Conservation (phyloP, 2,329 filamentous ascomycete species). For the Paecilomyces niveus region DNA sequence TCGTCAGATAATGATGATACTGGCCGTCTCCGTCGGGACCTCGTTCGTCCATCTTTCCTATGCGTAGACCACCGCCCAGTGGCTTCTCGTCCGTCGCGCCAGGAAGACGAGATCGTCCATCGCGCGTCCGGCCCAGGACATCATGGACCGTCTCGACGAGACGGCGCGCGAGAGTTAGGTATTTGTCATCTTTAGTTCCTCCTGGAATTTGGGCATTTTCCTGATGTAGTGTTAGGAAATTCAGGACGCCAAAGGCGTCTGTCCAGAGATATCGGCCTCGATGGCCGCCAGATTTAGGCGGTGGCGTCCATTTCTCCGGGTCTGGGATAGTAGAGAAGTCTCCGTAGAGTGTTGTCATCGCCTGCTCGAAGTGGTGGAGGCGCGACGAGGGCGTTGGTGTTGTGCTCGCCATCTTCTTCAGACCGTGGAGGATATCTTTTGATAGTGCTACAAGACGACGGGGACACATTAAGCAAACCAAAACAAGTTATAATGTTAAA, state of each 20-base stretch:
- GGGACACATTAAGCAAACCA: neutral
- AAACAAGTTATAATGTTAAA: neutral
- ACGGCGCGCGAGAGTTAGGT: slow-evolving; percentile 43
- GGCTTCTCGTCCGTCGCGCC: slow-evolving; percentile 47
- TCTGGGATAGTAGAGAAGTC: slow-evolving; percentile 23
- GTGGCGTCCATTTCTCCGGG: slow-evolving; percentile 40
- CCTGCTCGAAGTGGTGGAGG: slow-evolving; percentile 24
- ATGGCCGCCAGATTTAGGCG: slow-evolving; percentile 47
- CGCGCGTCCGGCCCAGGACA: slow-evolving; percentile 46
- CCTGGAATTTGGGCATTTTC: slow-evolving; percentile 20
- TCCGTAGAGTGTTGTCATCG: slow-evolving; percentile 36
- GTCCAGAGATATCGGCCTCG: slow-evolving; percentile 56
- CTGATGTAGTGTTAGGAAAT: slow-evolving; percentile 49
- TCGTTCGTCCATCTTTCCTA: slow-evolving; percentile 46
- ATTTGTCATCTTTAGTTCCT: slow-evolving; percentile 22
- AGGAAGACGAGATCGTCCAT: slow-evolving; percentile 41
- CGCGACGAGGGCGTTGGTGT: slow-evolving; percentile 15
- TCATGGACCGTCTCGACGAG: slow-evolving; percentile 48
- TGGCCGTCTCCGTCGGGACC: slow-evolving; percentile 52
- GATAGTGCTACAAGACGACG: neutral
- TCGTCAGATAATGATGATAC: slow-evolving; percentile 55
- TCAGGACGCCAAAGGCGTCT: slow-evolving; percentile 54
- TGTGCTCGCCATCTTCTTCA: neutral
- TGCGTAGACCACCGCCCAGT: slow-evolving; percentile 49
- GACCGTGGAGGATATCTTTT: neutral